Evolutionary conservation across 306 rosid genomes (phyloP).

Genomic region (Medicago lupulina): DNA sequence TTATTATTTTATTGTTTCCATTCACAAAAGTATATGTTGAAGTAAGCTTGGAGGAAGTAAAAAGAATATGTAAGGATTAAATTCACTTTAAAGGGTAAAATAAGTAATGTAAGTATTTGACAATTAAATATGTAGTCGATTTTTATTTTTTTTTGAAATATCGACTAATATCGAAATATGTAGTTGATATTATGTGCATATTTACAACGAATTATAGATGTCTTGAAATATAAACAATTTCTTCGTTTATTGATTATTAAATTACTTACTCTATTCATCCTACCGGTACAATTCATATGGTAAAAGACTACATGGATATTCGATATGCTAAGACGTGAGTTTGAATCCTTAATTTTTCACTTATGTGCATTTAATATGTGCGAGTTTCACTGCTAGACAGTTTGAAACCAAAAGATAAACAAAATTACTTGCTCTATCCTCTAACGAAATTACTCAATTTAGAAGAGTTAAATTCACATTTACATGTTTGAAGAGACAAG

Average conservation of each 20-base stretch:
- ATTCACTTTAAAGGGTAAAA: neutral
- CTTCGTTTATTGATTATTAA: neutral
- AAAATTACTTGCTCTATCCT: neutral
- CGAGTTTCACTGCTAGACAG: too few species aligned
- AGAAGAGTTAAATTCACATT: neutral
- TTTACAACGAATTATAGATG: too few species aligned
- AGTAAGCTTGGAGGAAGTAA: constrained; percentile 17
- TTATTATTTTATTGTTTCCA: constrained; percentile 17
- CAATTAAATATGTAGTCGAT: neutral
- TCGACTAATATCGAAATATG: too few species aligned
- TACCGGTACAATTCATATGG: too few species aligned
- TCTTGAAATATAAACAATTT: too few species aligned
- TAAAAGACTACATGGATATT: too few species aligned
- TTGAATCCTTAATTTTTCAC: too few species aligned
- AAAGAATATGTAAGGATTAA: neutral
- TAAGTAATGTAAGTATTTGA: neutral
- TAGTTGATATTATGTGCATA: neutral
- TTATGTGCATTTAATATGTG: too few species aligned
- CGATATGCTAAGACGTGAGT: too few species aligned
- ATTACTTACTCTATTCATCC: neutral
- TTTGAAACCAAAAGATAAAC: too few species aligned
- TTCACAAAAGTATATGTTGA: neutral
- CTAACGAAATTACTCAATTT: neutral
- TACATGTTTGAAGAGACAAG: neutral
- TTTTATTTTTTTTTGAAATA: too few species aligned